Evolutionary conservation across 2,329 filamentous ascomycete genomes (phyloP).

Genomic region (Colletotrichum siamense): DNA sequence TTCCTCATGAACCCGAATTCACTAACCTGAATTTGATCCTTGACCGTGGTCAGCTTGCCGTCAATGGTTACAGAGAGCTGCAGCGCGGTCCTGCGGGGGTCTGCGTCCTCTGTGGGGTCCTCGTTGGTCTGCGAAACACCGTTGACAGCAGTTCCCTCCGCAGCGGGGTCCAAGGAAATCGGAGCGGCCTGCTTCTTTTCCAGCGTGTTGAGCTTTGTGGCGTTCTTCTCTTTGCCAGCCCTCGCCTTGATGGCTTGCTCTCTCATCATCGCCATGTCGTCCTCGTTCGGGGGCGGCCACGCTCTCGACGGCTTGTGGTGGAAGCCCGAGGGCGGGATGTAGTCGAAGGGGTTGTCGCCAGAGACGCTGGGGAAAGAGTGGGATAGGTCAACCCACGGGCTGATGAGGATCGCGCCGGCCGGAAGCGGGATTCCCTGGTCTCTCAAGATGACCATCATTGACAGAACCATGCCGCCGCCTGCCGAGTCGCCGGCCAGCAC

Average conservation of each 20-base stretch:
- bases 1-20: too few relatives aligned
- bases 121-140: not conserved
- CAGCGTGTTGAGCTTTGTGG: constrained; percentile 25
- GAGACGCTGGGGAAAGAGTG: constrained; percentile 95
- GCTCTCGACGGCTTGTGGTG: constrained; percentile 85
- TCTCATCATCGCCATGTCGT: constrained; percentile 67
- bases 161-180: constrained; percentile 24
- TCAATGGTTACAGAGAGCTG: constrained; percentile 72
- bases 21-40: constrained; percentile 87
- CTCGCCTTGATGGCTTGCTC: constrained; percentile 53
- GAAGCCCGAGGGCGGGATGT: constrained; percentile 87
- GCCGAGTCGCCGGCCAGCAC: constrained; percentile 92
- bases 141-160: constrained; percentile 13
- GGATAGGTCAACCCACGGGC: constrained; percentile 94
- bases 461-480: constrained; percentile 87
- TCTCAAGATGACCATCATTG: constrained; percentile 78
- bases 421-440: constrained; percentile 85
- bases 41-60: constrained; percentile 73
- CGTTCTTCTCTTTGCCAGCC: constrained; percentile 24
- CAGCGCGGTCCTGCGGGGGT: constrained; percentile 28
- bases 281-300: constrained; percentile 92
- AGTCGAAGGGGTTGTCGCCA: constrained; percentile 76
- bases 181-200: constrained; percentile 39
- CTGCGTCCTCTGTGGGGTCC: not conserved
- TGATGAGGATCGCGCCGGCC: constrained; percentile 88